These are phyloP conservation scores for Pythium sukuiense DNA, from an alignment of 352 stramenopile species.

Conservation along the genomic window DNA sequence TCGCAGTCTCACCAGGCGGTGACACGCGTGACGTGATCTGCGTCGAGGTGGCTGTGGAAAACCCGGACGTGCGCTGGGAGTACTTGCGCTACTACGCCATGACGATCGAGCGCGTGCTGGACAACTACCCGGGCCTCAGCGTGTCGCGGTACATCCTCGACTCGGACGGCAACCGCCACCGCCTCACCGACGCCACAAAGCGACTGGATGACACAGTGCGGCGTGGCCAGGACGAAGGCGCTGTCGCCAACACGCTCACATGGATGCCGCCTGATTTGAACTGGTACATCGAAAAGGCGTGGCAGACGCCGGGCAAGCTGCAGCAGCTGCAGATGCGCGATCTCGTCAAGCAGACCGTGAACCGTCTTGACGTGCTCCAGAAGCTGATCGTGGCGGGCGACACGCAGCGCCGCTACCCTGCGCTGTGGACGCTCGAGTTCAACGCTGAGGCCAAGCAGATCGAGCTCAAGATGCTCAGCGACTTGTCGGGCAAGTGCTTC, in stretches of 20 bases:
- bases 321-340: constrained; percentile 20
- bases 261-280: constrained; percentile 27
- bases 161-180: constrained; percentile 6
- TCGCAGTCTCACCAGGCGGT: constrained; percentile 6
- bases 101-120: constrained; percentile 24
- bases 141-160: constrained; percentile 23
- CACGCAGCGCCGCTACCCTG: constrained; percentile 14
- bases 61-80: constrained; percentile 11
- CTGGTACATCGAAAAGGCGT: constrained; percentile 29
- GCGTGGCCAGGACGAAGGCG: constrained; percentile 1
- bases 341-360: constrained; percentile 18
- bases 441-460: constrained; percentile 1
- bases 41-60: constrained; percentile 18
- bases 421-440: constrained; percentile 33
- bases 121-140: constrained; percentile 24
- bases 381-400: constrained; percentile 18
- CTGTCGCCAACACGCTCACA: constrained; percentile 13
- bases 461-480: constrained; percentile 25
- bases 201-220: constrained; percentile 6
- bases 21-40: constrained; percentile 17
- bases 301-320: constrained; percentile 21
- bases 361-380: constrained; percentile 16
- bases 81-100: constrained; percentile 22
- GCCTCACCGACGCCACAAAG: constrained; percentile 6
- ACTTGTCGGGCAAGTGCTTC: constrained; percentile 31